Base-by-base conservation (phyloP, 1,284 basidiomycete species). In the Coniophora puteana region DNA sequence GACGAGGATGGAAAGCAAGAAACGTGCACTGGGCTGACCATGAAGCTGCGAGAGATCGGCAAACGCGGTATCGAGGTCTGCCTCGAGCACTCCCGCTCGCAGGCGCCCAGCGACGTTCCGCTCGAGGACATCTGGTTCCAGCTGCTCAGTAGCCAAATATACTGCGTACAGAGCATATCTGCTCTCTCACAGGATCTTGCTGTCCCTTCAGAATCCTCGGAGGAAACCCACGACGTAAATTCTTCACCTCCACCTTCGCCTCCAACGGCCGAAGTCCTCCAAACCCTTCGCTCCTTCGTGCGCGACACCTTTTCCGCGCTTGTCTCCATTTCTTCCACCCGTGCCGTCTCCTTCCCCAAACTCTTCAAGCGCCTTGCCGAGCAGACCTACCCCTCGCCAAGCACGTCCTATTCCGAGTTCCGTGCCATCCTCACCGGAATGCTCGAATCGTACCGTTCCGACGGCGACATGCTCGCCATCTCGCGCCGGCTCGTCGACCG, bases 91-190 rank as follows among this genome's bases (percentile, higher is more conserved):
- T 88, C 88, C 3, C 65, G 68, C 44, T 57, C 51, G 29, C 55
- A 62, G 4, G 62, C 61, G 14, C 56, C 62, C 13, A 58, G 56
- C 2, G 67, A 74, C 8, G 63, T 80, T 10, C 73, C 82, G 2
- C 67, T 85, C 12, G 91, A 94, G 56, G 90, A 96, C 51, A 78
- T 93, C 51, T 98, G 94, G 94, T 93, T 91, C 59, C 78, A 80
- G 46, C 69, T 96, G 0, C 72, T 97, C 23, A 81, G 80, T 50
- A 83, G 84, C 46, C 83, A 94, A 53, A 85, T 95, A 40, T 77
- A 82, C 41, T 77, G 80, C 31, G 83, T 93, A 4, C 91, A 95
- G 52, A 69, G 68, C 2, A 65, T 91, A 10, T 80, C 85, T 1
- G 65, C 63, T 12, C 48, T 60, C 12, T 40, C 42, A 14, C 54